Evolutionary conservation across 331 rosid species (phyloP).

Genomic region (Malus hybrid): DNA sequence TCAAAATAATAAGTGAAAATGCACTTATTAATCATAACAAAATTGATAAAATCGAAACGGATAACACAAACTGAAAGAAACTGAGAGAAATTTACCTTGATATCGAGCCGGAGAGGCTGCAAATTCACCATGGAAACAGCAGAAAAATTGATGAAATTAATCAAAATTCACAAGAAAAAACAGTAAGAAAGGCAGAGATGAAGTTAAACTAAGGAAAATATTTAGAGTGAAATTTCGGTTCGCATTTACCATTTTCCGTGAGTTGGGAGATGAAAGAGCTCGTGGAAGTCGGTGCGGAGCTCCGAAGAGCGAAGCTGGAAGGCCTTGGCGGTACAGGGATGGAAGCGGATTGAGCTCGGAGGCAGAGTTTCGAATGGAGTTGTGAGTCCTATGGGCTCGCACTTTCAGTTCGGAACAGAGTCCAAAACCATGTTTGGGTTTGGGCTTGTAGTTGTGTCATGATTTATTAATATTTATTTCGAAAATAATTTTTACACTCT

Average conservation of each 20-base stretch:
- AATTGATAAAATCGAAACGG: neutral
- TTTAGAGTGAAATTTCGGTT: neutral
- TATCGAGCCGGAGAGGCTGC: constrained; percentile 43
- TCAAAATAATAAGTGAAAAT: neutral
- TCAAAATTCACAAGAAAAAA: neutral
- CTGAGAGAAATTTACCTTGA: constrained; percentile 20
- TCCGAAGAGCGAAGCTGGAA: neutral
- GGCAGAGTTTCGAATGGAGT: neutral
- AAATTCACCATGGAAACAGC: neutral
- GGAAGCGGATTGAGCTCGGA: neutral
- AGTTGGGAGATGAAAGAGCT: neutral
- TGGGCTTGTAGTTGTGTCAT: too few species aligned
- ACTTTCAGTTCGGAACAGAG: neutral
- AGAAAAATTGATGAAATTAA: constrained; percentile 1
- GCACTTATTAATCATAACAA: neutral
- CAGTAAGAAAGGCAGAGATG: neutral
- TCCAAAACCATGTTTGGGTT: neutral
- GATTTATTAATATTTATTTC: too few species aligned
- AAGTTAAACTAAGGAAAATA: neutral
- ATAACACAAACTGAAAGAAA: neutral
- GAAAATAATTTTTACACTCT: too few species aligned
- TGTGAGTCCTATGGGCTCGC: neutral
- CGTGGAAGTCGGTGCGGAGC: neutral
- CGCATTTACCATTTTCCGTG: neutral
- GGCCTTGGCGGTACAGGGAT: neutral